These are phyloP conservation scores for Russula lepida DNA, from an alignment of 768 basidiomycete genomes.

Conservation along the genomic window DNA sequence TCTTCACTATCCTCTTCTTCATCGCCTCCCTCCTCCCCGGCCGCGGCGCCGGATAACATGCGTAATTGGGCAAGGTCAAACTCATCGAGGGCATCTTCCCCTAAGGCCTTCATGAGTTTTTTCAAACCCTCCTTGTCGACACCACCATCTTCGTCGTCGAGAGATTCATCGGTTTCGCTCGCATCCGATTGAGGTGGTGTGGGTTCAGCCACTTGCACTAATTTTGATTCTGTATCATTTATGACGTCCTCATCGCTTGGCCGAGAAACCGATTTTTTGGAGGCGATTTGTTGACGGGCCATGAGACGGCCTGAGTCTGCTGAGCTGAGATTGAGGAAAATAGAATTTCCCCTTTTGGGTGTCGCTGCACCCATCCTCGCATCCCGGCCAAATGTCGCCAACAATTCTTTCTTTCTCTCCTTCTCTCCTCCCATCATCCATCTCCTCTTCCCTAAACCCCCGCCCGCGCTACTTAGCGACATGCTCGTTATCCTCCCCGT, in stretches of 20 bases:
- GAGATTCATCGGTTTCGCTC: neutral
- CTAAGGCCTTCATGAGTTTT: constrained; percentile 46
- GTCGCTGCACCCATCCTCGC: too few species aligned
- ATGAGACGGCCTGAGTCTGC: neutral
- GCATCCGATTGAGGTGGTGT: neutral
- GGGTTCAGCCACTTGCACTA: neutral
- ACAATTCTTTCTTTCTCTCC: neutral
- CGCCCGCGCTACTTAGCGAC: neutral
- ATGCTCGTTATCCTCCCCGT: neutral
- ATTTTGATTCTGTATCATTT: neutral
- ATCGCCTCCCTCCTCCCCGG: constrained; percentile 9
- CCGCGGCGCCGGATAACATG: constrained; percentile 31
- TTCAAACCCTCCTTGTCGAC: constrained; percentile 52
- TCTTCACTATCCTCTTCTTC: constrained; percentile 32
- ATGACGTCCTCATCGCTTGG: neutral
- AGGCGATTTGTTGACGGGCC: neutral
- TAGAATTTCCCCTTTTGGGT: too few species aligned
- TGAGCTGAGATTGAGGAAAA: too few species aligned
- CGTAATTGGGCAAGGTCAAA: constrained; percentile 50
- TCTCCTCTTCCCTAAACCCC: neutral
- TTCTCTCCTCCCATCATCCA: neutral
- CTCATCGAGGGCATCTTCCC: constrained; percentile 60
- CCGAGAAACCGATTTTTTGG: neutral
- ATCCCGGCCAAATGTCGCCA: too few species aligned
- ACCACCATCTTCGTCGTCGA: constrained; percentile 28